Conservation (phyloP, 176 grass and related monocot species). For the Oryza australiensis region DNA sequence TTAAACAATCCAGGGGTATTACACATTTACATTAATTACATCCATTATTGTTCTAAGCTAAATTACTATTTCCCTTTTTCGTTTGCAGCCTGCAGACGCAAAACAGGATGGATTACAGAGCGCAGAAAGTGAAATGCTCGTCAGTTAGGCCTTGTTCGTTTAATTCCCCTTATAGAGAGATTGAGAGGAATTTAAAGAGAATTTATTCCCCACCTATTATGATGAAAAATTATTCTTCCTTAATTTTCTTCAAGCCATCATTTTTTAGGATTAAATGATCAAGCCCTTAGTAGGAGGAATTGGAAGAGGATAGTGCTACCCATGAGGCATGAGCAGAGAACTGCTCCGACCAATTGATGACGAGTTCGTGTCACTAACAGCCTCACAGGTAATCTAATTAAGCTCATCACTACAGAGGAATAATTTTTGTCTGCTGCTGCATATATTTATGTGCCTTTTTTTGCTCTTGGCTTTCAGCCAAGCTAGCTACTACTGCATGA, state of each 20-base stretch:
- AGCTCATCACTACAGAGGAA: background rate
- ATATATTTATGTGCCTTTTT: background rate
- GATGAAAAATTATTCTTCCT: too few species aligned
- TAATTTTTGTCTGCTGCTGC: background rate
- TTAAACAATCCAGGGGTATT: background rate
- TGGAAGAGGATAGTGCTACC: conserved; percentile 11
- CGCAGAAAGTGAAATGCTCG: background rate
- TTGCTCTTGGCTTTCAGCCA: background rate
- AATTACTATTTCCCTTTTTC: background rate
- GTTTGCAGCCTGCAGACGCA: background rate
- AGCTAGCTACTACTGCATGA: background rate
- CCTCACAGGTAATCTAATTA: background rate
- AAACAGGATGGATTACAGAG: background rate
- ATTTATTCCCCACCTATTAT: too few species aligned
- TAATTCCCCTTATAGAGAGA: too few species aligned
- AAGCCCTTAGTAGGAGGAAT: background rate
- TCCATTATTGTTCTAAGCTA: too few species aligned
- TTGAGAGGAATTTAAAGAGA: too few species aligned
- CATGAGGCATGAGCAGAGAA: conserved; percentile 47
- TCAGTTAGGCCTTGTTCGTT: too few species aligned
- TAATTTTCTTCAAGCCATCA: too few species aligned
- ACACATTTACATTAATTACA: too few species aligned
- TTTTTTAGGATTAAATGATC: too few species aligned
- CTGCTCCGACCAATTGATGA: background rate
- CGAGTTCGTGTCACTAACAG: background rate